A percentile compares a stretch with the other conserved stretches of the same genome.
These are phyloP conservation scores for Chloroidium sp. DNA, from an alignment of 163 green algal genomes.

Conservation along the genomic window DNA sequence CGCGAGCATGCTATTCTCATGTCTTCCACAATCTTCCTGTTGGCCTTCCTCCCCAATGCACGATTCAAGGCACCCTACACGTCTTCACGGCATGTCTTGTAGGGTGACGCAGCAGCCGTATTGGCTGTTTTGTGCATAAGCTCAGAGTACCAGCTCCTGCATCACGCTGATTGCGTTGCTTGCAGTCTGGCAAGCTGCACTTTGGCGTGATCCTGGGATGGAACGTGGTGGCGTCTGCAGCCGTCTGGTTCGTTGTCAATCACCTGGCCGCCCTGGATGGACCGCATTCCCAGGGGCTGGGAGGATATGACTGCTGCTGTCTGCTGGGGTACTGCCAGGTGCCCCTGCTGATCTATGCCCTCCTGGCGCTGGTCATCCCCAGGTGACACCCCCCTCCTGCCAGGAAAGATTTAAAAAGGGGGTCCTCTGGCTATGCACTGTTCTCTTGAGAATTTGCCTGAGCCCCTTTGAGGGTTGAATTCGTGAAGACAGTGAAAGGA, in stretches of 20 bases:
- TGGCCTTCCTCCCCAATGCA: too few relatives aligned
- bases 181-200: constrained; percentile 81
- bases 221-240: constrained; percentile 64
- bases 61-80: too few relatives aligned
- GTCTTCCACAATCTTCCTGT: too few relatives aligned
- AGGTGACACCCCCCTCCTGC: constrained; percentile 14
- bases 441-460: too few relatives aligned
- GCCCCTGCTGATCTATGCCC: constrained; percentile 60
- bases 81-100: too few relatives aligned
- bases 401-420: too few relatives aligned
- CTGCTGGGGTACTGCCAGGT: constrained; percentile 81
- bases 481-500: not conserved
- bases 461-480: too few relatives aligned
- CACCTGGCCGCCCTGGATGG: constrained; percentile 46
- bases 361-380: constrained; percentile 54
- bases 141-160: not conserved
- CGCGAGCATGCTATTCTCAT: too few relatives aligned
- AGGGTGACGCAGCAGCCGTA: too few relatives aligned
- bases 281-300: constrained; percentile 29
- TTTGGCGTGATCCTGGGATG: constrained; percentile 91
- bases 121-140: not conserved
- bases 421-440: too few relatives aligned
- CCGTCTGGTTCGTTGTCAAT: constrained; percentile 77
- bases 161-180: not conserved
- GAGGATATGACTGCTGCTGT: constrained; percentile 75